These are phyloP conservation scores for Simplicillium aogashimaense DNA, from an alignment of 2,329 filamentous ascomycete species.

Conservation along the genomic window DNA sequence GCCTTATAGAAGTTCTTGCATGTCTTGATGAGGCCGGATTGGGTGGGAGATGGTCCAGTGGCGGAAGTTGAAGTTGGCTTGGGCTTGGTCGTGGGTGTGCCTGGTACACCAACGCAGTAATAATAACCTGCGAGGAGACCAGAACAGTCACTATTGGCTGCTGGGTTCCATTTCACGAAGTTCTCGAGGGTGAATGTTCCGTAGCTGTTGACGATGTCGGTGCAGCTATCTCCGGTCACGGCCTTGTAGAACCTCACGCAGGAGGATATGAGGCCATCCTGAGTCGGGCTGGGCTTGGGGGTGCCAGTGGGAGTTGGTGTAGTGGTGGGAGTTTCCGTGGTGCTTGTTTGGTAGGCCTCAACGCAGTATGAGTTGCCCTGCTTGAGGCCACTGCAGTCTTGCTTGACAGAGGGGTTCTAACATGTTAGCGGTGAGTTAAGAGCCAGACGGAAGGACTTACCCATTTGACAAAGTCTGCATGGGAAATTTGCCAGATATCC, in stretches of 20 bases:
- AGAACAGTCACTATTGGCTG: slow-evolving; percentile 5
- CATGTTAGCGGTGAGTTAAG: no score
- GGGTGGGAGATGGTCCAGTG: not conserved
- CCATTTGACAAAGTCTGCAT: no score
- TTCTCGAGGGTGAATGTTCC: slow-evolving; percentile 5
- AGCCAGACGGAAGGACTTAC: no score
- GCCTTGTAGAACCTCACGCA: slow-evolving; percentile 8
- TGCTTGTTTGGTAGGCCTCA: not conserved
- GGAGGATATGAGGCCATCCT: slow-evolving; percentile 3
- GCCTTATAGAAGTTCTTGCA: slow-evolving; percentile 9
- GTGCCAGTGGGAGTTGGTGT: not conserved
- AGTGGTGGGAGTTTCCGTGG: slow-evolving; percentile 1
- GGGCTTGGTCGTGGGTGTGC: slow-evolving; percentile 4
- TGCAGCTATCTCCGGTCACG: slow-evolving; percentile 8
- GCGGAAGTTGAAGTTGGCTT: not conserved
- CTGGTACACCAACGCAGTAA: slow-evolving; percentile 6
- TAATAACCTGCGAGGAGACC: slow-evolving; percentile 5
- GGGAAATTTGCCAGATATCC: no score
- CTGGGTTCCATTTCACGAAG: slow-evolving; percentile 5
- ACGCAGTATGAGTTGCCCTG: slow-evolving; percentile 6
- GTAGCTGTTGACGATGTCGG: slow-evolving; percentile 6
- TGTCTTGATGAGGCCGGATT: slow-evolving; percentile 3
- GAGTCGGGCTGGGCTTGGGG: slow-evolving; percentile 1
- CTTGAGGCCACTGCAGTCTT: slow-evolving; percentile 6
- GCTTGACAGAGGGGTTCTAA: slow-evolving; percentile 7